These are phyloP conservation scores for Paecilomyces sp. DNA, from an alignment of 2,329 filamentous ascomycete species.

Conservation along the genomic window DNA sequence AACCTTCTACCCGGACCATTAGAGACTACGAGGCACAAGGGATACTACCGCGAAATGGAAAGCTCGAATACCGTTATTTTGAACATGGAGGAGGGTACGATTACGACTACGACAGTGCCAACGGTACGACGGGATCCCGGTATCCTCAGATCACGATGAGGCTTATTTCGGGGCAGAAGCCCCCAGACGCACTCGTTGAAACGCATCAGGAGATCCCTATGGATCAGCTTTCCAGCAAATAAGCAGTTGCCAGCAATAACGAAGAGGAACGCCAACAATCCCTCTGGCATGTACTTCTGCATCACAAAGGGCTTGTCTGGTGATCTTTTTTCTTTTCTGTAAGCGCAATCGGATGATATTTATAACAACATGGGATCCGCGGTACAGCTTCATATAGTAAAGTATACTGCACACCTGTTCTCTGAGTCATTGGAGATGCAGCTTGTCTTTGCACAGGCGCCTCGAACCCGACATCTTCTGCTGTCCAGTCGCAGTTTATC, in stretches of 20 bases:
- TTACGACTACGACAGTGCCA: no score
- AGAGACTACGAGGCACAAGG: background rate
- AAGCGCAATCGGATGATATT: constrained; percentile 13
- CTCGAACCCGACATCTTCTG: no score
- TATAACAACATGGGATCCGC: background rate
- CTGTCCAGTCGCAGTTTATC: no score
- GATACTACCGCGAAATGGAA: background rate
- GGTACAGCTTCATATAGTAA: no score
- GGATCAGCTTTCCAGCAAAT: constrained; percentile 6
- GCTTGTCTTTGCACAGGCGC: no score
- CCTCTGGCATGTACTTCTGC: constrained; percentile 8
- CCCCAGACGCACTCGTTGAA: background rate
- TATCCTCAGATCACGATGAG: background rate
- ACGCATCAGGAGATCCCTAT: constrained; percentile 1
- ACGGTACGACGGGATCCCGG: no score
- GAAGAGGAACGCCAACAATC: constrained; percentile 12
- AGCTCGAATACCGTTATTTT: no score
- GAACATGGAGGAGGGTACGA: no score
- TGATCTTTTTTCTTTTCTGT: constrained; percentile 16
- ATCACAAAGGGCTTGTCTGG: constrained; percentile 10
- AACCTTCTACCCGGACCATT: background rate
- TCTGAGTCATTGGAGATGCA: no score
- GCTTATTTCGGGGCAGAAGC: background rate
- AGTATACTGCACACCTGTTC: no score
- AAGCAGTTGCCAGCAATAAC: constrained; percentile 6